Base-by-base conservation (phyloP, 2,329 filamentous ascomycete species). In the Colletotrichum sp. region DNA sequence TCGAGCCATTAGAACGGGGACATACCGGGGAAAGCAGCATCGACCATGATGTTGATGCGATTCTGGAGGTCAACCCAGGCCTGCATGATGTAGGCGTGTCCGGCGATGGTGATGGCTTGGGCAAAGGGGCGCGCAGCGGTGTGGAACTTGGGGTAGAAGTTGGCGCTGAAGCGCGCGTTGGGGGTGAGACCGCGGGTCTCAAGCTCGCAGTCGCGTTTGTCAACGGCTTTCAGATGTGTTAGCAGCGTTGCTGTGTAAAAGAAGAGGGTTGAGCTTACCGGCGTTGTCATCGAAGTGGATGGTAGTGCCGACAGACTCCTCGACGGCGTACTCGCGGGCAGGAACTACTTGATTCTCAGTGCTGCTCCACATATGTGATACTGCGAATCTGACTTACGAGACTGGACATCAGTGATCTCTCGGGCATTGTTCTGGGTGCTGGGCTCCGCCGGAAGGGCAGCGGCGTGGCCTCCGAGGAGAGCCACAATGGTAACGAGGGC, bases 371-470 rank as follows among this genome's bases (percentile, higher is more conserved):
- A 10, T 13, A 1, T 13, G 4, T 3, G 10, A 13, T 13, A 21
- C 4, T 7, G 10, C 10, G 6, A 3, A 21, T 21, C 8, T 4
- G 6, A 52, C n/a, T 52, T 13, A 52, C 44, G n/a, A 8, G 44
- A 52, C 44, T 52, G 10, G 44, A 52, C 4, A 3, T 52, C n/a
- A 0, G 44, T 52, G 44, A 52, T 52, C 10, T 52, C 44, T 21
- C 44, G 4, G 44, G 44, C 6, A 0, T 49, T 49, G n/a, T 49
- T 49, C 18, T 21, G n/a, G 44, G 0, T 49, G 10, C 44, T 3
- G 2, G n/a, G 44, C 44, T 21, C 6, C 8, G n/a, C 3, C 0
- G 44, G 10, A 0, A 49, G 44, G 0, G n/a, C 6, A 49, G 44
- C 44, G n/a, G 18, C 39, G 18, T n/a, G 39, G 18, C 39, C 39